A percentile compares a stretch with the other conserved stretches of the same genome.
Evolutionary conservation across 2,329 filamentous ascomycete genomes (phyloP).

Genomic region (Curvularia sp.): DNA sequence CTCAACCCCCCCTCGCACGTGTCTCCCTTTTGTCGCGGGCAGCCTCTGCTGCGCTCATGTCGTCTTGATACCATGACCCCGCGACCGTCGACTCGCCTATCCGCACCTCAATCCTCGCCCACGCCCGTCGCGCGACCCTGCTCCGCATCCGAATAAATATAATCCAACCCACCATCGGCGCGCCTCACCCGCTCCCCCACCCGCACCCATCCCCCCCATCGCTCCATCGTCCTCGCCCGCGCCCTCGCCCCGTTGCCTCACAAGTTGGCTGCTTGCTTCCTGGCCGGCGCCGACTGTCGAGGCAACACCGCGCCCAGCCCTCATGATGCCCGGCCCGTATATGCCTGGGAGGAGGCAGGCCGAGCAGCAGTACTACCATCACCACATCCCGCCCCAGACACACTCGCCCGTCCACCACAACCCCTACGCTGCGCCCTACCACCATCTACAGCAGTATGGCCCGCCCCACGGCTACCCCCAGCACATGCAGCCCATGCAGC

Average conservation of each 20-base stretch:
- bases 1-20: slow-evolving; percentile 18
- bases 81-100: slow-evolving; percentile 30
- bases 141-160: slow-evolving; percentile 38
- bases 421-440: slow-evolving; percentile 45
- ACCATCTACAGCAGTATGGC: slow-evolving; percentile 51
- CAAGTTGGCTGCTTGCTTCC: slow-evolving; percentile 49
- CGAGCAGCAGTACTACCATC: slow-evolving; percentile 49
- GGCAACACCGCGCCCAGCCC: slow-evolving; percentile 61
- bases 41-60: slow-evolving; percentile 46
- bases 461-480: slow-evolving; percentile 51
- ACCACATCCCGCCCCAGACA: slow-evolving; percentile 31
- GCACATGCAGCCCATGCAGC: slow-evolving; percentile 50
- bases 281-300: slow-evolving; percentile 50
- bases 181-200: slow-evolving; percentile 18
- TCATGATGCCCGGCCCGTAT: slow-evolving; percentile 75
- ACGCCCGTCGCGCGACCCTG: slow-evolving; percentile 39
- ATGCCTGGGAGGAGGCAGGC: slow-evolving; percentile 52
- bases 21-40: slow-evolving; percentile 27
- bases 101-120: slow-evolving; percentile 28
- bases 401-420: slow-evolving; percentile 30
- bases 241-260: slow-evolving; percentile 44
- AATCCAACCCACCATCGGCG: slow-evolving; percentile 17
- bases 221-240: slow-evolving; percentile 11
- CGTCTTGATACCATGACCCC: slow-evolving; percentile 47
- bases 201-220: slow-evolving; percentile 9